Evolutionary conservation across 768 basidiomycete species (phyloP).

Genomic region (Trametes meyenii): DNA sequence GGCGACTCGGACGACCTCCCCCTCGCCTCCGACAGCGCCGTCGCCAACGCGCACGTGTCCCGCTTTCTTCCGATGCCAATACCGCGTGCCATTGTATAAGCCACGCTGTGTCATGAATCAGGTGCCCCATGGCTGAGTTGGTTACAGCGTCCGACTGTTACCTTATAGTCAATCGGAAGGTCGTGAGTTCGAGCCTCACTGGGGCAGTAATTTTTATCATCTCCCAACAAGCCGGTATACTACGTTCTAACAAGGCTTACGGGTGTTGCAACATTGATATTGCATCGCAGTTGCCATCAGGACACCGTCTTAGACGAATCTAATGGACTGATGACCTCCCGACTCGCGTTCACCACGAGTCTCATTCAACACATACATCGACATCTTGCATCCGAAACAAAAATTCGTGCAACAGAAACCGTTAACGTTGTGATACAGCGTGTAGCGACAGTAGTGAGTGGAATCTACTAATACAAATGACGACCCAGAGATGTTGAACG

Average conservation of each 20-base stretch:
- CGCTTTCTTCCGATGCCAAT: constrained; percentile 11
- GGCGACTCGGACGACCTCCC: not conserved
- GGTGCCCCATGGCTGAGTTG: constrained; percentile 77
- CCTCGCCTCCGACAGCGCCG: not conserved
- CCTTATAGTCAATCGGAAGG: constrained; percentile 50
- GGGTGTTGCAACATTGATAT: no score
- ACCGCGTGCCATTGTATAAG: no score
- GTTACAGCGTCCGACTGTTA: constrained; percentile 82
- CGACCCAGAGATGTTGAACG: constrained; percentile 32
- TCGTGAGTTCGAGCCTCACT: constrained; percentile 72
- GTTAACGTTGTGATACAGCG: constrained; percentile 1
- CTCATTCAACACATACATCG: no score
- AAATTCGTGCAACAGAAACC: not conserved
- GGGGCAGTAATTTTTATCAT: constrained; percentile 31
- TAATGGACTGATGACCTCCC: no score
- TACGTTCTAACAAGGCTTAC: no score
- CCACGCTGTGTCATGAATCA: not conserved
- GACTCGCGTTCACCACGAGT: no score
- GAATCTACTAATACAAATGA: constrained; percentile 25
- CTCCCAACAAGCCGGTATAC: not conserved
- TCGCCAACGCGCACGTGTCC: constrained; percentile 7
- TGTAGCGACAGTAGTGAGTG: constrained; percentile 17
- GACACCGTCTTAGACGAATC: no score
- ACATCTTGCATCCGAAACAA: not conserved
- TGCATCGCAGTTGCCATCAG: no score